Evolutionary conservation across 192 early-diverging fungal genomes (phyloP).

Genomic region (Rhizoclosmatium sp.): DNA sequence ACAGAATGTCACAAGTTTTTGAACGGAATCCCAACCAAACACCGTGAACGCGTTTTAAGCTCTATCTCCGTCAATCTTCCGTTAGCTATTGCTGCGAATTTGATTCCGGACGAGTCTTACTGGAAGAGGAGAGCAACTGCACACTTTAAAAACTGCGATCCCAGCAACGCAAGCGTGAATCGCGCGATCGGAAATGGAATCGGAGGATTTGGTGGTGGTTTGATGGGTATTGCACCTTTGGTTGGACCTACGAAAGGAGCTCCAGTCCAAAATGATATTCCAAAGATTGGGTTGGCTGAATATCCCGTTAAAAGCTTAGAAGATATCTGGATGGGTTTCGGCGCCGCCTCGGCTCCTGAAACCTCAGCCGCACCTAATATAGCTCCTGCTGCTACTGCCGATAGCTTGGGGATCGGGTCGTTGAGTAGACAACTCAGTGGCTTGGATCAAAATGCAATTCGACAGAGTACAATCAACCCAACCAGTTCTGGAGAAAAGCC

Average conservation of each 20-base stretch:
- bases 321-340: slow-evolving; percentile 37
- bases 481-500: neutral
- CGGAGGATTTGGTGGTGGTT: slow-evolving; percentile 27
- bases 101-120: slow-evolving; percentile 59
- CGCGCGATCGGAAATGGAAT: slow-evolving; percentile 20
- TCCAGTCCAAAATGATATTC: neutral
- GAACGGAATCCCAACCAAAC: slow-evolving; percentile 50
- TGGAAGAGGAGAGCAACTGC: slow-evolving; percentile 52
- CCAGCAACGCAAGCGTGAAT: neutral
- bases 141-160: slow-evolving; percentile 50
- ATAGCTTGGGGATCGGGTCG: neutral
- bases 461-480: neutral
- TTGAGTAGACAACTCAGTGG: no score
- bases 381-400: neutral
- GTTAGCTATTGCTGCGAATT: slow-evolving; percentile 51
- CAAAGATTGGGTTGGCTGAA: slow-evolving; percentile 3
- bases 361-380: neutral
- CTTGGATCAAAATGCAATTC: no score
- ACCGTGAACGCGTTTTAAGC: slow-evolving; percentile 52
- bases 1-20: slow-evolving; percentile 48
- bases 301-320: slow-evolving; percentile 23
- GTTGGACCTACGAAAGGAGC: neutral
- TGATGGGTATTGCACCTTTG: slow-evolving; percentile 22
- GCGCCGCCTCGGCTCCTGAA: neutral
- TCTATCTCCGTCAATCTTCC: slow-evolving; percentile 53